phyloP scores from a whole-genome alignment of 352 stramenopile genomes.

The Globisporangium uncinulatum region DNA sequence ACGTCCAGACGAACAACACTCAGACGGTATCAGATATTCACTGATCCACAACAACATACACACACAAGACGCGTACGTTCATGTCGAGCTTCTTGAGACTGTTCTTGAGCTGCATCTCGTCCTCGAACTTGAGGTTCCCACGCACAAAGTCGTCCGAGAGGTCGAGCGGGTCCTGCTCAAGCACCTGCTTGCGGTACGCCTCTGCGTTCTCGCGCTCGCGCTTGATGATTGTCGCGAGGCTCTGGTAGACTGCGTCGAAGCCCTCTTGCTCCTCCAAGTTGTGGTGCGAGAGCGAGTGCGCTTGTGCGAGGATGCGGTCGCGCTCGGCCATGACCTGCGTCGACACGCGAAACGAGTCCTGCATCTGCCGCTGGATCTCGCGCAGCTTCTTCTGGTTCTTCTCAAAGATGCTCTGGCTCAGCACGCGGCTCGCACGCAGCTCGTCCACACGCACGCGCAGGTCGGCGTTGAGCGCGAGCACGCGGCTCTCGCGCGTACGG shows the following conservation, averaged over 20 bases:
- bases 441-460: constrained; percentile 51
- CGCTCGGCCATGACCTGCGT: constrained; percentile 69
- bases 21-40: background rate
- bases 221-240: constrained; percentile 61
- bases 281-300: constrained; percentile 52
- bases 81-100: constrained; percentile 56
- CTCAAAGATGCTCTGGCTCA: constrained; percentile 72
- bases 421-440: constrained; percentile 49
- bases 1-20: background rate
- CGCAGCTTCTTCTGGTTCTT: constrained; percentile 74
- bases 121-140: constrained; percentile 70
- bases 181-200: constrained; percentile 69
- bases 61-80: constrained; percentile 23
- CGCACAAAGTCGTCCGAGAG: constrained; percentile 61
- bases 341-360: constrained; percentile 60
- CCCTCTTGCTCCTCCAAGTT: constrained; percentile 75
- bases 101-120: constrained; percentile 69
- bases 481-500: constrained; percentile 72
- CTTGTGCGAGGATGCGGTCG: constrained; percentile 65
- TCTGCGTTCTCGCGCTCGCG: constrained; percentile 72
- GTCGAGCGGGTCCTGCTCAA: constrained; percentile 68
- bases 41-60: background rate
- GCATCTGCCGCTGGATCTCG: constrained; percentile 75
- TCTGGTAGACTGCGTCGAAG: constrained; percentile 73
- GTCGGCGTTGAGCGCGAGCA: constrained; percentile 50